Percentiles rank a stretch among this genome's conserved stretches.
Conservation (phyloP, 1,284 basidiomycete species). For the Pyrrhoderma lamaoense region DNA sequence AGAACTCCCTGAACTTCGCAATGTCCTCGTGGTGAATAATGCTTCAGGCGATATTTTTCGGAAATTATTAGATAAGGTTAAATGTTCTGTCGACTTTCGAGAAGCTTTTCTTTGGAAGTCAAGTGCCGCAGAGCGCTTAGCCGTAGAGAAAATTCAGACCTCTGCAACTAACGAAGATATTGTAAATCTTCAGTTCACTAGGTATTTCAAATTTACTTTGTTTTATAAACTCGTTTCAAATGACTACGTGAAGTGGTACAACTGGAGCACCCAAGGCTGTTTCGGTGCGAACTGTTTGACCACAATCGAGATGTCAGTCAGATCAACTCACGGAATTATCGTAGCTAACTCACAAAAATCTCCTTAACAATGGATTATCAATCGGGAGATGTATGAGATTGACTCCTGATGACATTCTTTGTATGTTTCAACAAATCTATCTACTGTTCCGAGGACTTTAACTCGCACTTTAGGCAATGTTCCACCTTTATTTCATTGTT, state of each 20-base stretch:
- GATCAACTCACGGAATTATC: background rate
- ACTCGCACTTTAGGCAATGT: slow-evolving; percentile 49
- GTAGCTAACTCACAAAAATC: slow-evolving; percentile 68
- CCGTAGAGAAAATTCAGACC: slow-evolving; percentile 35
- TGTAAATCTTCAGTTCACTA: slow-evolving; percentile 79
- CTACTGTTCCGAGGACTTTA: background rate
- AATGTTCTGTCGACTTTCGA: slow-evolving; percentile 55
- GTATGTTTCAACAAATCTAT: slow-evolving; percentile 37
- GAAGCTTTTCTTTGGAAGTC: slow-evolving; percentile 59
- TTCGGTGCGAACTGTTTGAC: slow-evolving; percentile 40
- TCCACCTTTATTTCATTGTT: slow-evolving; percentile 79
- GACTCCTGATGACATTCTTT: slow-evolving; percentile 55
- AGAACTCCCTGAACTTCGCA: slow-evolving; percentile 55
- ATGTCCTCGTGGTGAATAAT: slow-evolving; percentile 67
- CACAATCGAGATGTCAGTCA: slow-evolving; percentile 1
- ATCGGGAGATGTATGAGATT: slow-evolving; percentile 68
- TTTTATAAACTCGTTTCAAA: background rate
- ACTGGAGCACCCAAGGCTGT: slow-evolving; percentile 76
- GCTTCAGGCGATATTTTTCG: slow-evolving; percentile 24
- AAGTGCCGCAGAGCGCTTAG: slow-evolving; percentile 34
- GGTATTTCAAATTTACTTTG: slow-evolving; percentile 35
- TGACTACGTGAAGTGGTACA: slow-evolving; percentile 49
- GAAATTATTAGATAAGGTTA: slow-evolving; percentile 22
- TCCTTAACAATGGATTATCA: slow-evolving; percentile 71
- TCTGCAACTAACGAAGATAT: slow-evolving; percentile 56